Evolutionary conservation across 2,329 filamentous ascomycete species (phyloP).

Genomic region (Lasiodiplodia sp.): DNA sequence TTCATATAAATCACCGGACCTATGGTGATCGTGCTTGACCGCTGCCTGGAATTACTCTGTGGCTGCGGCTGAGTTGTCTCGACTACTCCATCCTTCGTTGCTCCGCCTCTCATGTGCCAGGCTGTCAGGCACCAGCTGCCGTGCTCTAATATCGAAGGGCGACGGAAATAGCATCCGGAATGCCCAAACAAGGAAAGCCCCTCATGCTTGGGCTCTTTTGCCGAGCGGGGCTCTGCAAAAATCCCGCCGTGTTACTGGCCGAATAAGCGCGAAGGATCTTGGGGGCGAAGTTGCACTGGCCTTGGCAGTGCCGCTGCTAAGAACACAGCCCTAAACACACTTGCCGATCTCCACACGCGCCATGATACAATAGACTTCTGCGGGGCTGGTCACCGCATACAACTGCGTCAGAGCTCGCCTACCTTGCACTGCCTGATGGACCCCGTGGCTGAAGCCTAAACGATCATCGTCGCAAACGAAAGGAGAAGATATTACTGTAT

Average conservation of each 20-base stretch:
- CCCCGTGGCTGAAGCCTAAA: no score
- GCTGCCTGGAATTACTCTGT: background rate
- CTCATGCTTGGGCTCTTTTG: background rate
- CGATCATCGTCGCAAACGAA: background rate
- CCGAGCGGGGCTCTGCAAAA: background rate
- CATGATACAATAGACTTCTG: constrained; percentile 3
- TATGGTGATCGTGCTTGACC: background rate
- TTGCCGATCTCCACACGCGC: background rate
- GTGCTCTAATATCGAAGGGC: constrained; percentile 4
- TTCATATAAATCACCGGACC: background rate
- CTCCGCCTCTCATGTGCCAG: constrained; percentile 19
- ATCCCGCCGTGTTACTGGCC: constrained; percentile 2
- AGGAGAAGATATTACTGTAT: constrained; percentile 4
- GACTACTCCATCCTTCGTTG: background rate
- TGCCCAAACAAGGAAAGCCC: background rate
- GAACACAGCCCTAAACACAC: background rate
- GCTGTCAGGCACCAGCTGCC: constrained; percentile 23
- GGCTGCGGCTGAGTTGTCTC: constrained; percentile 21
- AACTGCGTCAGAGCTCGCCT: no score
- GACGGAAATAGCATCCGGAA: constrained; percentile 3
- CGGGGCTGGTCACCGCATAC: background rate
- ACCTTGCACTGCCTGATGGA: no score
- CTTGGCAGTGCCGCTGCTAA: constrained; percentile 2
- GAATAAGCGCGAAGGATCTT: constrained; percentile 13
- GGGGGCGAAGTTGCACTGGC: constrained; percentile 5